phyloP scores from a whole-genome alignment of 177 flowering plant species.

The Vitis hybrid region DNA sequence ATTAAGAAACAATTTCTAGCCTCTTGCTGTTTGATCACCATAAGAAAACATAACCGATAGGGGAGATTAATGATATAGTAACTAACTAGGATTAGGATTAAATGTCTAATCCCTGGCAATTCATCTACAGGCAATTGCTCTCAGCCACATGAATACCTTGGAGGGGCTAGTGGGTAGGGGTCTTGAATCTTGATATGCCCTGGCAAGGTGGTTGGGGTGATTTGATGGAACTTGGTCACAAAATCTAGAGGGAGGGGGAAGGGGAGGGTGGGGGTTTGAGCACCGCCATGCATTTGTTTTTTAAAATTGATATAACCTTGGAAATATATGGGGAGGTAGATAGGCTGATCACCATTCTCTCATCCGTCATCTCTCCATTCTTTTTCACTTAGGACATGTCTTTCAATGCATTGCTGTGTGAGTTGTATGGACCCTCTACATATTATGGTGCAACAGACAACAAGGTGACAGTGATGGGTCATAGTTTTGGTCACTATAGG shows the following conservation, averaged over 20 bases:
- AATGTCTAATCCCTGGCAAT: too few species aligned
- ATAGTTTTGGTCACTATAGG: background rate
- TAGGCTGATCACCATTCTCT: background rate
- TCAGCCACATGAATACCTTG: too few species aligned
- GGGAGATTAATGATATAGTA: too few species aligned
- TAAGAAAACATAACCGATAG: too few species aligned
- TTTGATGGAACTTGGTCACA: background rate
- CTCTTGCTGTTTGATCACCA: too few species aligned
- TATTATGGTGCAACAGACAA: background rate
- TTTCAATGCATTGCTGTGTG: background rate
- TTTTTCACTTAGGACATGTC: slow-evolving; percentile 1
- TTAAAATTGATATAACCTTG: background rate
- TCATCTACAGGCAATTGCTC: too few species aligned
- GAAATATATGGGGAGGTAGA: too few species aligned
- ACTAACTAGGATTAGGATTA: too few species aligned
- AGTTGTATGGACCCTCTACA: background rate
- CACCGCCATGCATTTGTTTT: background rate
- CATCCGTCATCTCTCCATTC: background rate
- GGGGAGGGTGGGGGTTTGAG: background rate
- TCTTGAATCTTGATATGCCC: background rate
- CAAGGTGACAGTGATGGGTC: background rate
- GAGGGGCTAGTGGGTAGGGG: too few species aligned
- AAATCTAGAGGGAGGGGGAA: background rate
- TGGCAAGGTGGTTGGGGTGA: slow-evolving; percentile 6
- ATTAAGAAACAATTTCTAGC: too few species aligned